A percentile compares a stretch with the other conserved stretches of the same genome.
phyloP scores from a whole-genome alignment of 164 flowering plant genomes.

The Umbilicus rupestris region DNA sequence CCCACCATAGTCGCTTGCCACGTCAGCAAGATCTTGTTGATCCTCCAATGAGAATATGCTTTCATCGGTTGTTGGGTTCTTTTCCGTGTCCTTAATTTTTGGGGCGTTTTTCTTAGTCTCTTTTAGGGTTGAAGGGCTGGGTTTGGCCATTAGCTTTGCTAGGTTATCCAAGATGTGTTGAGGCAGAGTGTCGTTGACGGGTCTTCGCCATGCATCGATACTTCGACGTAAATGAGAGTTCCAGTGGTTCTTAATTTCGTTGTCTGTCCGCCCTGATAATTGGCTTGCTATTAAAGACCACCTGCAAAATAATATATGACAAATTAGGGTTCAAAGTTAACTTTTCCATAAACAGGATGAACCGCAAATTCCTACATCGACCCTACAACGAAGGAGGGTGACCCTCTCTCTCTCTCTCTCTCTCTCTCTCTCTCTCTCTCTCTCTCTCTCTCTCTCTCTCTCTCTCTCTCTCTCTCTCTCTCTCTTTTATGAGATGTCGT shows the following conservation, averaged over 20 bases:
- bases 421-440: too few species aligned
- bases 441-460: too few species aligned
- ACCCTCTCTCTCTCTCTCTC: too few species aligned
- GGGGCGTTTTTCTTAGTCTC: constrained; percentile 12
- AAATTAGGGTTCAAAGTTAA: background rate
- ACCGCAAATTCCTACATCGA: background rate
- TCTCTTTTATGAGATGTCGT: too few species aligned
- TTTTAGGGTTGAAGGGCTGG: background rate
- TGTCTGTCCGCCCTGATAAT: constrained; percentile 60
- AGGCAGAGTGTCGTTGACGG: constrained; percentile 1
- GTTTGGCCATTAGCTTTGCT: constrained; percentile 1
- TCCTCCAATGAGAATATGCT: constrained; percentile 6
- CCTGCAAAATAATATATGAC: constrained; percentile 4
- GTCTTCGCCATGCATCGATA: constrained; percentile 13
- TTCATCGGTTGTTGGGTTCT: background rate
- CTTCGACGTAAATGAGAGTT: constrained; percentile 54
- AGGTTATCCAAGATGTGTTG: background rate
- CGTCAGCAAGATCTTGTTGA: background rate
- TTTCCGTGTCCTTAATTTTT: background rate
- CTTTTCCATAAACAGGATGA: background rate
- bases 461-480: too few species aligned
- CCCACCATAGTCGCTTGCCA: background rate
- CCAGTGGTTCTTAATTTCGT: constrained; percentile 66
- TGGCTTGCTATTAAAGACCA: constrained; percentile 56
- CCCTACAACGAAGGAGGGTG: background rate